Evolutionary conservation across 305 asterid genomes (phyloP).

Genomic region (Fraxinus sp.): DNA sequence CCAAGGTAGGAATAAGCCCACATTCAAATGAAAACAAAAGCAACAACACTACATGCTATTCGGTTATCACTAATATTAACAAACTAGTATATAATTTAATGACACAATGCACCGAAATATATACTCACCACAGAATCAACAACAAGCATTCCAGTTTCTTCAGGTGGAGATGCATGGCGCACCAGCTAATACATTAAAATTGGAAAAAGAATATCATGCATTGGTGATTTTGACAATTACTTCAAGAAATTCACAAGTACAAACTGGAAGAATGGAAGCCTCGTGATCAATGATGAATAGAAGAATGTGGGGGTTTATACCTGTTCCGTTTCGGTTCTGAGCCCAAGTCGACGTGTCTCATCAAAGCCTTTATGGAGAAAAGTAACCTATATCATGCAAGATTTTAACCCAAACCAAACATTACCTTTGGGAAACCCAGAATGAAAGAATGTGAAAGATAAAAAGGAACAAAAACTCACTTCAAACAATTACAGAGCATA

Average conservation of each 20-base stretch:
- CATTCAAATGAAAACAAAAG: slow-evolving; percentile 21
- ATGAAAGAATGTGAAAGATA: slow-evolving; percentile 15
- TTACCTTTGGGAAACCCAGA: slow-evolving; percentile 15
- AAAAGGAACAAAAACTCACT: not conserved
- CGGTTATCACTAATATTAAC: not conserved
- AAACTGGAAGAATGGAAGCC: slow-evolving; percentile 3
- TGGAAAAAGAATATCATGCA: slow-evolving; percentile 17
- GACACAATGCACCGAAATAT: slow-evolving; percentile 11
- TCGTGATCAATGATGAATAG: slow-evolving; percentile 10
- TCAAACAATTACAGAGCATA: not conserved
- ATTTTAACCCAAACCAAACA: slow-evolving; percentile 25
- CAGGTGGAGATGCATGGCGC: slow-evolving; percentile 80
- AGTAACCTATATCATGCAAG: slow-evolving; percentile 59
- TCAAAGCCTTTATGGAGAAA: slow-evolving; percentile 97
- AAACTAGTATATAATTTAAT: not conserved
- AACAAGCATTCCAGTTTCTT: slow-evolving; percentile 99
- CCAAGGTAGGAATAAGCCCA: slow-evolving; percentile 24
- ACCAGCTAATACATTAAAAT: slow-evolving; percentile 59
- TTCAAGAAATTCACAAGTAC: slow-evolving; percentile 12
- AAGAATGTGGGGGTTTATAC: slow-evolving; percentile 32
- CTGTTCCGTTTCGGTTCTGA: slow-evolving; percentile 85
- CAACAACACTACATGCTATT: slow-evolving; percentile 7
- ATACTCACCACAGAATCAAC: slow-evolving; percentile 95
- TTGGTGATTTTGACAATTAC: not conserved
- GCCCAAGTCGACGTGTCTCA: slow-evolving; percentile 98